Base-by-base conservation (phyloP, 768 basidiomycete species). In the Boletus rubropictus region DNA sequence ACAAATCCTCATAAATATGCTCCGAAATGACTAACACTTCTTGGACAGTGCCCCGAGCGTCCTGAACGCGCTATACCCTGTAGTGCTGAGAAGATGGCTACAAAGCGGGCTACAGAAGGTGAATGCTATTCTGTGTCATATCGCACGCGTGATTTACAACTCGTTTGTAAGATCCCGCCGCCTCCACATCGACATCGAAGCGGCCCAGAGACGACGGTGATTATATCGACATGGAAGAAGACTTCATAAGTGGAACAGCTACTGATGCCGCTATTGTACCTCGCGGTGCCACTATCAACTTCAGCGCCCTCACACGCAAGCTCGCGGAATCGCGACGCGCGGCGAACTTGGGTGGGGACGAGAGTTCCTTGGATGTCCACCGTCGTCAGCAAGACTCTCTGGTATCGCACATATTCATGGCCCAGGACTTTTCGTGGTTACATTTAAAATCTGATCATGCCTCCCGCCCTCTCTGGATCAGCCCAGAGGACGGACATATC, bases 401-500 rank as follows among this genome's bases (percentile, higher is more conserved):
- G 2, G 82, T 89, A 25, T 89, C 88, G 8, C 81, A 88, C 55
- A 86, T 90, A 28, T 89, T 92, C 66, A 80, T 79, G 72, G 78
- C 86, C 46, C 86, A 85, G 59, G 91, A 94, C 66, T 93, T 89
- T 59, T 85, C 87, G 3, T 87, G 81, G 76, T 72, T 96, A 34
- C 81, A 86, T 56, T 71, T 99, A 45, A 96, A 97, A 65, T 71
- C 79, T 2, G 96, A 99, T 69, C 96, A 99, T 64, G 75, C 81
- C 27, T 86, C 89, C 5, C 82, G 96, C 38, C 96, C 96, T 14
- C 71, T 98, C 15, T 99, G 95, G 94, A 97, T 99, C 53, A 89
- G 86, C 56, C 91, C 92, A 6, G 86, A 89, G 54, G 86, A 91
- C 62, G 85, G 85, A 0, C 83, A 87, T 55, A 97, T 98, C 59